Conservation (phyloP, 1,284 basidiomycete genomes). For the Amylostereum chailletii region DNA sequence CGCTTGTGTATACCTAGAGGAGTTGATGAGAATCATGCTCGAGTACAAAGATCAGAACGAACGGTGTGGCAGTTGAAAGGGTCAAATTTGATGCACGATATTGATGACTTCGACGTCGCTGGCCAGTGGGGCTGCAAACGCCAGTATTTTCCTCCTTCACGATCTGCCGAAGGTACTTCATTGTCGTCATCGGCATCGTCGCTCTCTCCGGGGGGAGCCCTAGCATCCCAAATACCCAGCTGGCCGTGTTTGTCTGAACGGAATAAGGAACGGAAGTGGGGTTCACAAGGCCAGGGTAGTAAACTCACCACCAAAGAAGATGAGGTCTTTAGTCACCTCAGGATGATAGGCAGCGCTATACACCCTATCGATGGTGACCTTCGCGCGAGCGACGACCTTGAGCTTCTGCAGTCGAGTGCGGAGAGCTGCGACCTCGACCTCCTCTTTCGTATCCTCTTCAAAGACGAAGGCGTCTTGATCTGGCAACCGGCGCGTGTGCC, state of each 20-base stretch:
- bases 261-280: background rate
- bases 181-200: slow-evolving; percentile 54
- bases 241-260: slow-evolving; percentile 66
- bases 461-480: slow-evolving; percentile 43
- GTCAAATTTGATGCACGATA: slow-evolving; percentile 67
- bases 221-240: slow-evolving; percentile 76
- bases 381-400: slow-evolving; percentile 62
- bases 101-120: slow-evolving; percentile 65
- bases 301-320: slow-evolving; percentile 66
- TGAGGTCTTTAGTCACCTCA: slow-evolving; percentile 68
- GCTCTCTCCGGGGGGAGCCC: slow-evolving; percentile 52
- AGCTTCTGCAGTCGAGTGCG: slow-evolving; percentile 43
- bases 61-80: slow-evolving; percentile 66
- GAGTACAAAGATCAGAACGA: slow-evolving; percentile 14
- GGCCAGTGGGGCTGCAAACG: slow-evolving; percentile 78
- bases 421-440: slow-evolving; percentile 40
- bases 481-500: slow-evolving; percentile 30
- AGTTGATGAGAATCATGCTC: background rate
- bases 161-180: slow-evolving; percentile 24
- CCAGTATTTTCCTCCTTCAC: slow-evolving; percentile 68
- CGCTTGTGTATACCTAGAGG: slow-evolving; percentile 61
- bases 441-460: slow-evolving; percentile 30
- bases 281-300: background rate
- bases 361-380: slow-evolving; percentile 64
- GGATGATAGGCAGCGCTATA: slow-evolving; percentile 75